A percentile compares a stretch with the other conserved stretches of the same genome.
These are phyloP conservation scores for Datura wrightii DNA, from an alignment of 257 asterid genomes.

Conservation along the genomic window DNA sequence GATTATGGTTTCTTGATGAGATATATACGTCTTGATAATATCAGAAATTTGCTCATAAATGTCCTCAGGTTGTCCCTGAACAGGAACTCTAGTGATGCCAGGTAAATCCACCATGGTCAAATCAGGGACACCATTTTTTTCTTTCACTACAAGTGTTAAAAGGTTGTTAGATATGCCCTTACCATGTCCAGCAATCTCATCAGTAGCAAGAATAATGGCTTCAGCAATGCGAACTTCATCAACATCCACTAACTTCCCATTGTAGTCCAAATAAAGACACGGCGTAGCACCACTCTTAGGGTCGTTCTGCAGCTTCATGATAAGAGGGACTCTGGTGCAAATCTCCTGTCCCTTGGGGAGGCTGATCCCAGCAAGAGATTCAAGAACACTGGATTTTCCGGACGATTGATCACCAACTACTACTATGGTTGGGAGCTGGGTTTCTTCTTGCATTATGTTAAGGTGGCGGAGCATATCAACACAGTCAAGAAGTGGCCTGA, in stretches of 20 bases:
- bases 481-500: not conserved
- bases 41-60: slow-evolving; percentile 46
- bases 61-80: slow-evolving; percentile 55
- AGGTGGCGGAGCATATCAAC: not conserved
- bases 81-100: slow-evolving; percentile 56
- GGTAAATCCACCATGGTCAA: slow-evolving; percentile 55
- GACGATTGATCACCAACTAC: not conserved
- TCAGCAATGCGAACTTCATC: no score
- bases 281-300: not conserved
- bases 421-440: not conserved
- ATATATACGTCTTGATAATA: slow-evolving; percentile 42
- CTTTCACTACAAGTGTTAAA: slow-evolving; percentile 44
- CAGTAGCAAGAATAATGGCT: slow-evolving; percentile 21
- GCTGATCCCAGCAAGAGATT: not conserved
- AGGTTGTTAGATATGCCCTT: slow-evolving; percentile 49
- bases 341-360: not conserved
- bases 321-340: not conserved
- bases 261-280: not conserved
- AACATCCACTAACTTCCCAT: no score
- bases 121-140: slow-evolving; percentile 49
- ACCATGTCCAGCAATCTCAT: slow-evolving; percentile 46
- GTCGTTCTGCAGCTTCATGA: not conserved
- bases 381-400: not conserved
- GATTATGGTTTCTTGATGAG: slow-evolving; percentile 45
- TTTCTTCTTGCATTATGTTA: not conserved